These are phyloP conservation scores for Astraeus odoratus DNA, from an alignment of 768 basidiomycete species.

Conservation along the genomic window DNA sequence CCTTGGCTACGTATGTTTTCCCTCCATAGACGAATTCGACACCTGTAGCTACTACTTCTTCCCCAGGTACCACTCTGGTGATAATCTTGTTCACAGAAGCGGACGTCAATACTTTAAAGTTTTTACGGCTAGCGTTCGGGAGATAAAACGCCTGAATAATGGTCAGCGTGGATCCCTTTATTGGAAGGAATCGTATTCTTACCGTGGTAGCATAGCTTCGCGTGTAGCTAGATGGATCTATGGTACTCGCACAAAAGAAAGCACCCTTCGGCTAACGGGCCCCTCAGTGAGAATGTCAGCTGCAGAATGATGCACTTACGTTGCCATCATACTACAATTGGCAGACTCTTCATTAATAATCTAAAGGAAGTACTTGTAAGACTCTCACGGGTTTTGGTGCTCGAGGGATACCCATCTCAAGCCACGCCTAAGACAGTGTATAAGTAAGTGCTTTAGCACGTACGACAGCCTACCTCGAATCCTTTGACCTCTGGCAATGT, in stretches of 20 bases:
- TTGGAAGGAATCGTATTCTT: constrained; percentile 9
- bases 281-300: background rate
- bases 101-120: constrained; percentile 21
- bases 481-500: constrained; percentile 5
- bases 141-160: constrained; percentile 16
- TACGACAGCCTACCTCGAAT: constrained; percentile 2
- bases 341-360: background rate
- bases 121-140: constrained; percentile 19
- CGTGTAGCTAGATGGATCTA: constrained; percentile 22
- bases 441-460: no score
- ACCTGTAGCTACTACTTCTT: constrained; percentile 34
- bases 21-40: constrained; percentile 37
- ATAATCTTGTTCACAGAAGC: constrained; percentile 27
- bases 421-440: constrained; percentile 2
- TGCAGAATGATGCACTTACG: background rate
- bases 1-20: constrained; percentile 28
- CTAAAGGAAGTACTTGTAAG: constrained; percentile 21
- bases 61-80: constrained; percentile 1
- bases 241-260: constrained; percentile 13
- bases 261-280: constrained; percentile 20
- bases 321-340: background rate
- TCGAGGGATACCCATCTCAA: background rate
- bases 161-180: background rate
- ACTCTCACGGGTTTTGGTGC: constrained; percentile 7
- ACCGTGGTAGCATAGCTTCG: constrained; percentile 27